Conservation (phyloP, 352 stramenopile genomes). For the Phytophthora pini region DNA sequence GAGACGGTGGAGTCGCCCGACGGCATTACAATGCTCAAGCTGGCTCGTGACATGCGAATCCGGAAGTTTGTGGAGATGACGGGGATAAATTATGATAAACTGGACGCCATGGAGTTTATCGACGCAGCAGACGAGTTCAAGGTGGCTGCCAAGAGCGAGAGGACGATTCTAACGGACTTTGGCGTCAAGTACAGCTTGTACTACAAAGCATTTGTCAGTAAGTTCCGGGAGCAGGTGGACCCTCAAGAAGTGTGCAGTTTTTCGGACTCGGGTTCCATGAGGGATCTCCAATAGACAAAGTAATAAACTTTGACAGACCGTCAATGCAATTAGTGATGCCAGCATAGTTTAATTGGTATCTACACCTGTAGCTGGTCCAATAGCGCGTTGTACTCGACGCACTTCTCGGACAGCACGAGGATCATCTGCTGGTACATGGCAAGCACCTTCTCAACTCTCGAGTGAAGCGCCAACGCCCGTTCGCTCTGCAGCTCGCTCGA, state of each 20-base stretch:
- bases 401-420: constrained; percentile 74
- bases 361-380: constrained; percentile 59
- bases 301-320: too few species aligned
- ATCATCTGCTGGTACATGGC: constrained; percentile 73
- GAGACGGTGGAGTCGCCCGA: constrained; percentile 32
- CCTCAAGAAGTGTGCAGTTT: constrained; percentile 28
- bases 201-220: constrained; percentile 10
- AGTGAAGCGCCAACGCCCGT: constrained; percentile 53
- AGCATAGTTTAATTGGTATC: not conserved
- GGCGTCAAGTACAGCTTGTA: constrained; percentile 10
- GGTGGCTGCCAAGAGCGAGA: constrained; percentile 24
- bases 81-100: constrained; percentile 37
- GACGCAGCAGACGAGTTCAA: constrained; percentile 53
- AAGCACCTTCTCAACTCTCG: constrained; percentile 58
- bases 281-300: constrained; percentile 14
- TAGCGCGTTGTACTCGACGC: constrained; percentile 64
- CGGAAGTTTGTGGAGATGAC: constrained; percentile 70
- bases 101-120: constrained; percentile 55
- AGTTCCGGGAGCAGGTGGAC: constrained; percentile 26
- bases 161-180: constrained; percentile 36
- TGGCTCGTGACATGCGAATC: constrained; percentile 59
- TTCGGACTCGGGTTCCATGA: constrained; percentile 8
- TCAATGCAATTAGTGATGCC: too few species aligned
- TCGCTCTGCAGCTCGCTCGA: constrained; percentile 44
- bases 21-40: constrained; percentile 41